phyloP scores from a whole-genome alignment of 371 early-diverging fungal genomes.

The Circinella umbellata region DNA sequence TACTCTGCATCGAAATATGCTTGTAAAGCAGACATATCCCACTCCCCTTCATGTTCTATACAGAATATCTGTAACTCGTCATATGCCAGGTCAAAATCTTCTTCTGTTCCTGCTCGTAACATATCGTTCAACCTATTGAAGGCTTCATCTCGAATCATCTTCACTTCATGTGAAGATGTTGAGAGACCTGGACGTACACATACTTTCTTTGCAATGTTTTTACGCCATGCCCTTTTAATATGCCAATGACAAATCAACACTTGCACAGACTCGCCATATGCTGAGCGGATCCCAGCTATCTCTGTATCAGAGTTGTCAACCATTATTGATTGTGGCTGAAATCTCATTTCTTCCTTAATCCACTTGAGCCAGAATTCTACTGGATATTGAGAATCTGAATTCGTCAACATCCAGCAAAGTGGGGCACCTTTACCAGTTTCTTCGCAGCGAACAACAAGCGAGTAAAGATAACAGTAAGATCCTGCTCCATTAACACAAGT shows the following conservation, averaged over 20 bases:
- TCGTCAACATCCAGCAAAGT: constrained; percentile 17
- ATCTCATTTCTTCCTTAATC: constrained; percentile 4
- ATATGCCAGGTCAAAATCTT: neutral
- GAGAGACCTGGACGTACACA: neutral
- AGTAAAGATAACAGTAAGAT: neutral
- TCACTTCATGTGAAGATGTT: neutral
- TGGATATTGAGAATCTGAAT: constrained; percentile 7
- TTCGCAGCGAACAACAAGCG: neutral
- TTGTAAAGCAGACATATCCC: neutral
- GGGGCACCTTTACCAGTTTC: constrained; percentile 17
- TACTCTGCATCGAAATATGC: neutral
- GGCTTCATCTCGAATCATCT: constrained; percentile 8
- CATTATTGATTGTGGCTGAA: constrained; percentile 2
- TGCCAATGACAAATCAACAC: constrained; percentile 17
- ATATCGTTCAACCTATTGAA: neutral
- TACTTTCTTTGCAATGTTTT: constrained; percentile 6
- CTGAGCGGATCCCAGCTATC: constrained; percentile 3
- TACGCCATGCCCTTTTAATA: constrained; percentile 11
- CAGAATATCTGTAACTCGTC: neutral
- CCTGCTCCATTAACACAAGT: neutral
- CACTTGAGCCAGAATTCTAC: constrained; percentile 6
- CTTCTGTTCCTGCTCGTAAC: neutral
- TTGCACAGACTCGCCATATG: neutral
- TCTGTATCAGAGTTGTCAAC: constrained; percentile 19
- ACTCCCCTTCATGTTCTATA: neutral